Evolutionary conservation across 2,329 filamentous ascomycete species (phyloP).

Genomic region (Lecanosticta acicola): DNA sequence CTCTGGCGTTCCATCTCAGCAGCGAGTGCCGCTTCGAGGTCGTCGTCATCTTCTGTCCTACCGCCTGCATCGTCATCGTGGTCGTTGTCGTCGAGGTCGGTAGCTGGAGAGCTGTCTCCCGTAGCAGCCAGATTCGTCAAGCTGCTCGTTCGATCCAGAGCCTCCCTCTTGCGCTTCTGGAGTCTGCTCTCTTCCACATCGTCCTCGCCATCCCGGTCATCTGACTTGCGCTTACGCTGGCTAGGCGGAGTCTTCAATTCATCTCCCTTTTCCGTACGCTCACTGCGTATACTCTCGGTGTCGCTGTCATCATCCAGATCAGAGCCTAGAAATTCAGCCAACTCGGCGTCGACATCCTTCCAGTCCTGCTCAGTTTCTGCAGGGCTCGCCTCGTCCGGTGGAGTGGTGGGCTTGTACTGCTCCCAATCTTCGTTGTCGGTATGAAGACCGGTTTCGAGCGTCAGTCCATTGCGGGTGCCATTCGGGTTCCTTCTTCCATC

Average conservation of each 20-base stretch:
- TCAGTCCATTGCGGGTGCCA: slow-evolving; percentile 11
- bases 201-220: slow-evolving; percentile 32
- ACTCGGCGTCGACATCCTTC: slow-evolving; percentile 58
- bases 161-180: slow-evolving; percentile 45
- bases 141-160: slow-evolving; percentile 43
- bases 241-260: slow-evolving; percentile 23
- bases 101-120: slow-evolving; percentile 7
- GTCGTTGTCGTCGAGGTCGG: background rate
- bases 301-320: slow-evolving; percentile 43
- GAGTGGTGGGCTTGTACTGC: slow-evolving; percentile 44
- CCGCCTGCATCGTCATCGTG: slow-evolving; percentile 4
- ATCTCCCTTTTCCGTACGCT: slow-evolving; percentile 12
- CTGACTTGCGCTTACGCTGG: slow-evolving; percentile 29
- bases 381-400: slow-evolving; percentile 29
- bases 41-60: slow-evolving; percentile 37
- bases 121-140: slow-evolving; percentile 36
- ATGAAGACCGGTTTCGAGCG: slow-evolving; percentile 27
- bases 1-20: slow-evolving; percentile 37
- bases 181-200: slow-evolving; percentile 41
- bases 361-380: slow-evolving; percentile 32
- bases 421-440: slow-evolving; percentile 39
- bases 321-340: slow-evolving; percentile 65
- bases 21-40: slow-evolving; percentile 53
- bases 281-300: slow-evolving; percentile 21
- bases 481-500: slow-evolving; percentile 17